Evolutionary conservation across 106 monocot genomes (phyloP).

Genomic region (Platanthera zijinensis): DNA sequence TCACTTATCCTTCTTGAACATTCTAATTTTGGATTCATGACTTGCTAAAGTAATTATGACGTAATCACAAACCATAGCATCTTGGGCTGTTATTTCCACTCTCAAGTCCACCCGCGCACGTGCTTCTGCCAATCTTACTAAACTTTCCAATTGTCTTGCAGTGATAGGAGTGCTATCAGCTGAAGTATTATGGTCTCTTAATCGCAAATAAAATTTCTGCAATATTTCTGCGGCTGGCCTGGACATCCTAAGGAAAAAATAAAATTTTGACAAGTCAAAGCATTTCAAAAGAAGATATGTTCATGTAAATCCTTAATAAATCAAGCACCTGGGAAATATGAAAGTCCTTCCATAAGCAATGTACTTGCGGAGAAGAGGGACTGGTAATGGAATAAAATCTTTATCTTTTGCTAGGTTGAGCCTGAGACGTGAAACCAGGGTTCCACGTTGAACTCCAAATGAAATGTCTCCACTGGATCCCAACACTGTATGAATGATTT

Average conservation of each 20-base stretch:
- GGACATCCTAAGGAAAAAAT: slow-evolving; percentile 54
- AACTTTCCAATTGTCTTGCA: slow-evolving; percentile 90
- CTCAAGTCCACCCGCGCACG: slow-evolving; percentile 92
- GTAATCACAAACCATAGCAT: slow-evolving; percentile 59
- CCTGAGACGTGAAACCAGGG: slow-evolving; percentile 63
- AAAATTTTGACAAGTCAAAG: slow-evolving; percentile 1
- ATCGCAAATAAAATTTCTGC: slow-evolving; percentile 74
- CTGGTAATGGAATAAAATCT: slow-evolving; percentile 75
- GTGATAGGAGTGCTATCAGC: slow-evolving; percentile 97
- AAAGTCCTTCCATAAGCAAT: slow-evolving; percentile 85
- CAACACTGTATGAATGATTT: slow-evolving; percentile 24
- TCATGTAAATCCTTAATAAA: not conserved
- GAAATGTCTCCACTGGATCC: slow-evolving; percentile 23
- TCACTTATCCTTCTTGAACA: too few relatives aligned
- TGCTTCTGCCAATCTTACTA: slow-evolving; percentile 93
- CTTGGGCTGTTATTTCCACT: slow-evolving; percentile 83
- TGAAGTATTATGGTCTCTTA: slow-evolving; percentile 78
- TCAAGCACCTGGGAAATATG: slow-evolving; percentile 58
- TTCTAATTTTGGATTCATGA: too few relatives aligned
- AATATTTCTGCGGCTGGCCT: slow-evolving; percentile 78
- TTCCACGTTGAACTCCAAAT: slow-evolving; percentile 20
- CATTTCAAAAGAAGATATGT: not conserved
- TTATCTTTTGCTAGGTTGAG: slow-evolving; percentile 68
- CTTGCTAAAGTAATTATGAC: not conserved
- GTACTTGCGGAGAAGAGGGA: slow-evolving; percentile 85